Conservation (phyloP, 371 early-diverging fungal species). For the Funneliformis caledonium region DNA sequence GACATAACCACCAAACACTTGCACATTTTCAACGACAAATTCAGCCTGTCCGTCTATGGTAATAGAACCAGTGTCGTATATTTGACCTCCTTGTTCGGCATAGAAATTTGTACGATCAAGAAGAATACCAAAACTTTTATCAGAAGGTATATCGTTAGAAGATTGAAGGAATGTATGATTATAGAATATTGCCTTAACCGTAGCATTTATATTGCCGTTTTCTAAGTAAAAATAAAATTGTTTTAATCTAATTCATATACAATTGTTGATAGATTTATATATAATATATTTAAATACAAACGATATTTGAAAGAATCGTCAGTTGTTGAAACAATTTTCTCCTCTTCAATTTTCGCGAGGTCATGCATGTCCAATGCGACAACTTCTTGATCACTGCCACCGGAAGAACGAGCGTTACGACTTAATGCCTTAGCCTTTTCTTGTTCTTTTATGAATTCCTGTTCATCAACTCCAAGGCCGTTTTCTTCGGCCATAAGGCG, state of each 20-base stretch:
- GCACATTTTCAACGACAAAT: constrained; percentile 94
- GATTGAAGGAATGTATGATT: constrained; percentile 58
- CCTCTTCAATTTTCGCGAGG: constrained; percentile 83
- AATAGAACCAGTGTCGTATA: constrained; percentile 96
- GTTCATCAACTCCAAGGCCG: constrained; percentile 86
- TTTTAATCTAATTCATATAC: not conserved
- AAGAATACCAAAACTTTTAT: constrained; percentile 82
- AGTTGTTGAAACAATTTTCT: constrained; percentile 76
- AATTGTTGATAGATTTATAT: not conserved
- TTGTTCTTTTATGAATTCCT: constrained; percentile 84
- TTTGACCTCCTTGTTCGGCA: constrained; percentile 99
- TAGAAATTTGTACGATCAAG: constrained; percentile 99
- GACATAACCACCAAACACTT: constrained; percentile 68
- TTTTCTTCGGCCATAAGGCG: constrained; percentile 98
- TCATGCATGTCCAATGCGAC: constrained; percentile 93
- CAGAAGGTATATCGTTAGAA: constrained; percentile 50
- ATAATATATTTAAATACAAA: constrained; percentile 32
- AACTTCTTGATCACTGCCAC: constrained; percentile 57
- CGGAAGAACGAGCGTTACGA: constrained; percentile 66
- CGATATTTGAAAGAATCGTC: constrained; percentile 91
- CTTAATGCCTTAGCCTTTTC: constrained; percentile 84
- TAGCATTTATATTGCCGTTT: constrained; percentile 68
- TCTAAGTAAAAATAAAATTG: constrained; percentile 43
- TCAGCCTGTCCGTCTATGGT: constrained; percentile 82
- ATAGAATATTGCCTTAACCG: constrained; percentile 74